Evolutionary conservation across 2,329 filamentous ascomycete genomes (phyloP).

Genomic region (Ophiostoma angusticollis): DNA sequence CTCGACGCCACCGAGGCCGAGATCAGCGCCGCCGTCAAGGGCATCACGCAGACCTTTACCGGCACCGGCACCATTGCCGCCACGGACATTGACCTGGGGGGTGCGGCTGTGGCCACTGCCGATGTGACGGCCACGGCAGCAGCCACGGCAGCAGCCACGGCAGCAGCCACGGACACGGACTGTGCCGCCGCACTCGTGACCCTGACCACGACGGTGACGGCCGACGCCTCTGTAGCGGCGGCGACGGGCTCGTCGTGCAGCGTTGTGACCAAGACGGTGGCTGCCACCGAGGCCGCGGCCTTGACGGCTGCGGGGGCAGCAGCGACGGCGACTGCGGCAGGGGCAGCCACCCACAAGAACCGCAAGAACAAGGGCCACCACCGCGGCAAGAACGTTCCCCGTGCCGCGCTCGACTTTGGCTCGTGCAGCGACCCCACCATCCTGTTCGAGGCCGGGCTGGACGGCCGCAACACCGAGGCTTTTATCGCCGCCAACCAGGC

Average conservation of each 20-base stretch:
- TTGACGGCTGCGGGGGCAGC: too few species aligned
- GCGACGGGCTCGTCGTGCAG: slow-evolving; percentile 10
- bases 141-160: slow-evolving; percentile 10
- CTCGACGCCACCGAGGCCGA: slow-evolving; percentile 40
- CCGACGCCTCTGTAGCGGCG: slow-evolving; percentile 7
- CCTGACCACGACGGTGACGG: slow-evolving; percentile 12
- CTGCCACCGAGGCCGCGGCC: slow-evolving; percentile 14
- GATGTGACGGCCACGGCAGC: slow-evolving; percentile 8
- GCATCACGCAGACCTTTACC: slow-evolving; percentile 17
- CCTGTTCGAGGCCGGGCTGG: slow-evolving; percentile 29
- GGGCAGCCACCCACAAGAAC: too few species aligned
- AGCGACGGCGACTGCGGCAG: too few species aligned
- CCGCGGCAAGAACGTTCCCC: slow-evolving; percentile 16
- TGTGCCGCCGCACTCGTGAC: slow-evolving; percentile 1
- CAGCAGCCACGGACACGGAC: neutral
- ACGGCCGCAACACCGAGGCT: slow-evolving; percentile 29
- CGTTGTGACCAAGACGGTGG: slow-evolving; percentile 10
- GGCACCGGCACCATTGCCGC: slow-evolving; percentile 15
- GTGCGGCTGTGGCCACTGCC: slow-evolving; percentile 13
- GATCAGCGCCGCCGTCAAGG: slow-evolving; percentile 37
- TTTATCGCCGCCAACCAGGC: slow-evolving; percentile 29
- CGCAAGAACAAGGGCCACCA: slow-evolving; percentile 27
- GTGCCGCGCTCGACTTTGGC: slow-evolving; percentile 22
- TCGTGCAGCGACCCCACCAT: slow-evolving; percentile 29
- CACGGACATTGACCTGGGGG: slow-evolving; percentile 15